Base-by-base conservation (phyloP, 352 stramenopile genomes). In the Blastocystis sp. region DNA sequence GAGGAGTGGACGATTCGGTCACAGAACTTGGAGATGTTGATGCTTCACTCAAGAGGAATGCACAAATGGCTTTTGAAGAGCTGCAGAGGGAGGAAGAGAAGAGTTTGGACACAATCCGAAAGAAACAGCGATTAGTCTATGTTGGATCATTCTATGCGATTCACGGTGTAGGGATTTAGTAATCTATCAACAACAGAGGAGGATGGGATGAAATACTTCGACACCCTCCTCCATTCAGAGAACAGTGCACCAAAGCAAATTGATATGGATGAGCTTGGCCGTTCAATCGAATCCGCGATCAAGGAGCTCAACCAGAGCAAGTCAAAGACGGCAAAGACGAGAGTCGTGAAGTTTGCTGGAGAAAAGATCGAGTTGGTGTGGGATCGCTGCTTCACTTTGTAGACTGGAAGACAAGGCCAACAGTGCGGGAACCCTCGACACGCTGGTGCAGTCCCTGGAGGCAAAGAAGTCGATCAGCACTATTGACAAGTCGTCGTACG, bases 401-500 rank as follows among this genome's bases (percentile, higher is more conserved):
- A 91, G 82, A 19, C 82, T 89, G 65, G 91, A 82, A 90, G 90
- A 40, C 17, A 64, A 68, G 7, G 62, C 40, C 10, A 63, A 66
- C 10, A 88, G 63, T 60, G 48, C 66, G 9, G 74, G 81, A 21
- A 90, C 87, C 0, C 89, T 96, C 66, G 93, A 96, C 82, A 89
- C 93, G 54, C 90, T 95, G 45, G 62, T 96, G 71, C 91, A 92
- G 48, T 91, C 92, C 2, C 66, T 96, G 60, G 92, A 95, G 70
- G 91, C 91, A 21, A 93, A 94, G 0, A 96, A 95, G 89, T 95
- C 95, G 80, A 91, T 96, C 3, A 95, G 92, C 17, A 96, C 94
- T 3, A 95, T 96, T 87, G 93, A 96, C 91, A 96, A 96, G 80
- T 93, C 93, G 66, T 95, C 93, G 34, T 90, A 96, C 24, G 94